These are phyloP conservation scores for Chaetomidium leptoderma DNA, from an alignment of 495 filamentous ascomycete species.

Conservation along the genomic window DNA sequence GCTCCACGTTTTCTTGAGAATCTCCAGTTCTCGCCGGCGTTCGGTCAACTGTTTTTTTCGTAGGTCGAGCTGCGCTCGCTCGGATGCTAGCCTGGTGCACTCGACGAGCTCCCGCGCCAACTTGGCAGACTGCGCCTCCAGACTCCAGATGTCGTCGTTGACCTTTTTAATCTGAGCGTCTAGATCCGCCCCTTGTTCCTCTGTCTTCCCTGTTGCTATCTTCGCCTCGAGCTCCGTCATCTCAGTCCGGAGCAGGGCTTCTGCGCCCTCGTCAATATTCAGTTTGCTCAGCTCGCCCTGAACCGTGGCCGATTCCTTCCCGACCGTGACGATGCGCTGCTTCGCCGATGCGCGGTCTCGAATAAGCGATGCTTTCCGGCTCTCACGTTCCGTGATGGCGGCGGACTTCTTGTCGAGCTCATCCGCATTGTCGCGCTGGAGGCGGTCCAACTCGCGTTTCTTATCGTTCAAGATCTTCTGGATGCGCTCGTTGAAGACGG, in stretches of 20 bases:
- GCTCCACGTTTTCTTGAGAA: constrained; percentile 69
- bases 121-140: constrained; percentile 64
- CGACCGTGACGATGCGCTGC: constrained; percentile 63
- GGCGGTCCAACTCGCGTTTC: constrained; percentile 65
- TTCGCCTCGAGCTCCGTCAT: constrained; percentile 62
- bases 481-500: constrained; percentile 72
- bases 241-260: constrained; percentile 67
- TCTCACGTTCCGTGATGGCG: constrained; percentile 62
- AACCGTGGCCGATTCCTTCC: constrained; percentile 57
- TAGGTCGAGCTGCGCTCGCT: constrained; percentile 73
- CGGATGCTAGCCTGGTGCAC: constrained; percentile 69
- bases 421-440: constrained; percentile 65
- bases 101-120: constrained; percentile 74
- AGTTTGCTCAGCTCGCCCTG: constrained; percentile 65
- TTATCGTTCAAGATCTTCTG: constrained; percentile 72
- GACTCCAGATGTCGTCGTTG: constrained; percentile 55
- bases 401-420: constrained; percentile 64
- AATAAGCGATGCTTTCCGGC: constrained; percentile 60
- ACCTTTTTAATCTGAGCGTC: constrained; percentile 62
- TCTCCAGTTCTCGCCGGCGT: constrained; percentile 64
- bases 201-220: constrained; percentile 57
- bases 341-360: constrained; percentile 67
- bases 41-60: constrained; percentile 72
- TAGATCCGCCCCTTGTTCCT: constrained; percentile 57
- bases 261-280: constrained; percentile 76